Evolutionary conservation across 495 filamentous ascomycete genomes (phyloP).

Genomic region (Poronia punctata): DNA sequence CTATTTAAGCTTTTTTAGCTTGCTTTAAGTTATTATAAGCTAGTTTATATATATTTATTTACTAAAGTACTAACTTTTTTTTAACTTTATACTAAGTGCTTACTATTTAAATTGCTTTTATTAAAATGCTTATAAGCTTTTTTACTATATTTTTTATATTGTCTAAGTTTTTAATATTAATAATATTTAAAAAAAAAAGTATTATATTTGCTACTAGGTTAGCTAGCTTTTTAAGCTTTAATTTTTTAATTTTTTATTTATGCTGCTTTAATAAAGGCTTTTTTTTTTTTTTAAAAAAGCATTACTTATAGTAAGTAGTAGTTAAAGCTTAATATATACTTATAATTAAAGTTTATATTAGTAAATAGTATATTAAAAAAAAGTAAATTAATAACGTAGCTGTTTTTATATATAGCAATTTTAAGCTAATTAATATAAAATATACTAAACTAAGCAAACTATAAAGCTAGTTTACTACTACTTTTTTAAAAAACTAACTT

Average conservation of each 20-base stretch:
- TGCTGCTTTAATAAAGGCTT: not conserved
- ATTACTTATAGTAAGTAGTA: not conserved
- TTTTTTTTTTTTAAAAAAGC: not conserved
- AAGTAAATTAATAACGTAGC: not conserved
- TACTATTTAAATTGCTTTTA: not conserved
- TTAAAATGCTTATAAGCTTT: not conserved
- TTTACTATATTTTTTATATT: not conserved
- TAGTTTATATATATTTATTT: constrained; percentile 1
- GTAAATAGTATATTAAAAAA: not conserved
- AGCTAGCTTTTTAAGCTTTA: not conserved
- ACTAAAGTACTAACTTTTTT: not conserved
- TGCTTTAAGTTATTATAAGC: not conserved
- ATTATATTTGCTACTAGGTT: not conserved
- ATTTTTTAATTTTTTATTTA: not conserved
- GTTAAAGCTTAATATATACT: not conserved
- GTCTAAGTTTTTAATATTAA: not conserved
- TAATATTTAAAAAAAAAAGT: not conserved
- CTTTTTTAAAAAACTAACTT: too few relatives aligned
- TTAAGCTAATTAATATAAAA: not conserved
- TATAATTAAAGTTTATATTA: not conserved
- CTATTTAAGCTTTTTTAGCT: not conserved
- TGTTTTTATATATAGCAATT: not conserved
- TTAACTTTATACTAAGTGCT: not conserved
- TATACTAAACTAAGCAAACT: too few relatives aligned
- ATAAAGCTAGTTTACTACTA: too few relatives aligned